Evolutionary conservation across 1,284 basidiomycete genomes (phyloP).

Genomic region (Ceratobasidium papillatum): DNA sequence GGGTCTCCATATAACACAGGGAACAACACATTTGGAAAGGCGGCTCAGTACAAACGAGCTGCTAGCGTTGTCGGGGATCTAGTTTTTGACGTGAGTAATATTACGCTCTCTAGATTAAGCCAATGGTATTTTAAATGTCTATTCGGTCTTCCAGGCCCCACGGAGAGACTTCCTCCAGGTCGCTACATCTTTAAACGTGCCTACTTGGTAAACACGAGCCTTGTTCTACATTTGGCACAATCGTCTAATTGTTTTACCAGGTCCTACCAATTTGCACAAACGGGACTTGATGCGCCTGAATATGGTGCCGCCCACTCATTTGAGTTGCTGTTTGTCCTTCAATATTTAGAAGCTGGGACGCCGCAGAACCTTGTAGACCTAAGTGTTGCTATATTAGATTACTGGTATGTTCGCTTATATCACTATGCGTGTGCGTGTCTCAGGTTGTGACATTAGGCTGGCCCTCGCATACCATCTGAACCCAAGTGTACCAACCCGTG

Average conservation of each 20-base stretch:
- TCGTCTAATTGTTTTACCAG: background rate
- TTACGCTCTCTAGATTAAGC: too few species aligned
- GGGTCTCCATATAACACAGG: slow-evolving; percentile 40
- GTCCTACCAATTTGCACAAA: slow-evolving; percentile 39
- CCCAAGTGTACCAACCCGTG: slow-evolving; percentile 17
- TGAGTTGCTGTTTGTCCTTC: slow-evolving; percentile 27
- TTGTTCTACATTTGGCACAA: too few species aligned
- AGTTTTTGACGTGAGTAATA: slow-evolving; percentile 27
- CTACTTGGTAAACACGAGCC: background rate
- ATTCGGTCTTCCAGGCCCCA: slow-evolving; percentile 9
- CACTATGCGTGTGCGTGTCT: background rate
- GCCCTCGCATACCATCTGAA: slow-evolving; percentile 32
- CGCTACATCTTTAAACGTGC: background rate
- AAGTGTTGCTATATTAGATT: slow-evolving; percentile 16
- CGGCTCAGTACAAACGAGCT: slow-evolving; percentile 39
- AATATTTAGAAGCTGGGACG: slow-evolving; percentile 18
- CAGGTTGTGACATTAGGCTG: background rate
- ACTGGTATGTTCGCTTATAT: slow-evolving; percentile 7
- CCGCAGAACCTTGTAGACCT: slow-evolving; percentile 10
- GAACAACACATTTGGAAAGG: slow-evolving; percentile 26
- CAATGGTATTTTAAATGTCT: too few species aligned
- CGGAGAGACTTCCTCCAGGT: slow-evolving; percentile 28
- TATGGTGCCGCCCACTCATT: slow-evolving; percentile 12
- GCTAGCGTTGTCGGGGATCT: slow-evolving; percentile 34
- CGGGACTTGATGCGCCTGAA: slow-evolving; percentile 13